Percentiles rank a stretch among this genome's conserved stretches.
These are phyloP conservation scores for Rhododendron molle DNA, from an alignment of 148 eudicot genomes.

Conservation along the genomic window DNA sequence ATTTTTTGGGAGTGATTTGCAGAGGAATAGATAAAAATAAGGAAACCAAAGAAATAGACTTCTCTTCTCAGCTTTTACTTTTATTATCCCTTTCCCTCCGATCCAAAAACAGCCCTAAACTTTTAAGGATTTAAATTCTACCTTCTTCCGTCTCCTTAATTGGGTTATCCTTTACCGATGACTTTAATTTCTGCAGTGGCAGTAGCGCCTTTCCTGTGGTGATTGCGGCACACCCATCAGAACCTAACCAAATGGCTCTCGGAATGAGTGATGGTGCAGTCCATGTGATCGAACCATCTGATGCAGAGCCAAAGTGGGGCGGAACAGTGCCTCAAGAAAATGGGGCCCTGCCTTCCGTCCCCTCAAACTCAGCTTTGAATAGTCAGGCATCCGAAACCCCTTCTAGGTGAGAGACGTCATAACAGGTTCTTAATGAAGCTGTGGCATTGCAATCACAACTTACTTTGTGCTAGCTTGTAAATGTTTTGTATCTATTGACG, in stretches of 20 bases:
- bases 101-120: neutral
- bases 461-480: neutral
- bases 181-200: conserved; percentile 19
- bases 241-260: conserved; percentile 49
- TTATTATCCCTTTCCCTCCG: neutral
- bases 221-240: conserved; percentile 57
- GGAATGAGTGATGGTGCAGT: conserved; percentile 61
- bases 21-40: neutral
- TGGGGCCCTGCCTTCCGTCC: conserved; percentile 34
- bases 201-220: conserved; percentile 39
- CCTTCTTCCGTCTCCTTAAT: neutral
- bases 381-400: conserved; percentile 58
- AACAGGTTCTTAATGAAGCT: neutral
- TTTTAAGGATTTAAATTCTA: neutral
- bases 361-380: conserved; percentile 50
- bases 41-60: neutral
- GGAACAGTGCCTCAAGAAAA: conserved; percentile 37
- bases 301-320: conserved; percentile 52
- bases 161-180: neutral
- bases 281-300: conserved; percentile 50
- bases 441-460: neutral
- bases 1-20: neutral
- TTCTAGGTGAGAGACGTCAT: conserved; percentile 38
- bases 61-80: neutral
- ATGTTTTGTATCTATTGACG: neutral